Percentiles rank a stretch among this genome's conserved stretches.
Conservation (phyloP, 139 green algal genomes). For the Chlamydomonas sp. region DNA sequence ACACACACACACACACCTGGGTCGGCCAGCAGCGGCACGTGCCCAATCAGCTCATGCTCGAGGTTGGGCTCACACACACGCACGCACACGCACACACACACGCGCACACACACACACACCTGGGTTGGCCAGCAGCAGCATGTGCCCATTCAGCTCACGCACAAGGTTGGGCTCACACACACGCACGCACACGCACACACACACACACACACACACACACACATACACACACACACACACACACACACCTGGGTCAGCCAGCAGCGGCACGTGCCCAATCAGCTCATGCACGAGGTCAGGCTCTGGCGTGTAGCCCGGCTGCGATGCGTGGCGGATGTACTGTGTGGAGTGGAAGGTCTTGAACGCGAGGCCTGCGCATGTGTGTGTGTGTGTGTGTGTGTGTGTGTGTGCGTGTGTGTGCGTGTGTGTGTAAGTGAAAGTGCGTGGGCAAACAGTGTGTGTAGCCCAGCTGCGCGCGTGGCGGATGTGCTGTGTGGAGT, state of each 20-base stretch:
- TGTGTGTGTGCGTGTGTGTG: no score
- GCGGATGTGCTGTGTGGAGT: no score
- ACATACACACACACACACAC: not conserved
- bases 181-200: not conserved
- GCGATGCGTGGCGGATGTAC: constrained; percentile 71
- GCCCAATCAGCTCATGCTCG: not conserved
- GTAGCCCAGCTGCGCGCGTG: no score
- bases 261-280: constrained; percentile 83
- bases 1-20: no score
- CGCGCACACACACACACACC: no score
- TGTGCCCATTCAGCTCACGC: not conserved
- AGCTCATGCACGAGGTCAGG: constrained; percentile 84
- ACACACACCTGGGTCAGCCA: constrained; percentile 51
- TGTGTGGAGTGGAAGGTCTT: constrained; percentile 75
- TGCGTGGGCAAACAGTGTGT: no score
- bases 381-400: no score
- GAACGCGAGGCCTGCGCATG: constrained; percentile 92
- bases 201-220: not conserved
- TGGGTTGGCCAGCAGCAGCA: no score
- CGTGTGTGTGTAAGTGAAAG: no score
- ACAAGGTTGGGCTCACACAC: not conserved
- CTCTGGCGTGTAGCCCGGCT: constrained; percentile 86
- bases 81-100: not conserved
- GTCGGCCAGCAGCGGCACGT: no score
- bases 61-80: not conserved